Evolutionary conservation across 2,329 filamentous ascomycete genomes (phyloP).

Genomic region (Microcyclosporella mali): DNA sequence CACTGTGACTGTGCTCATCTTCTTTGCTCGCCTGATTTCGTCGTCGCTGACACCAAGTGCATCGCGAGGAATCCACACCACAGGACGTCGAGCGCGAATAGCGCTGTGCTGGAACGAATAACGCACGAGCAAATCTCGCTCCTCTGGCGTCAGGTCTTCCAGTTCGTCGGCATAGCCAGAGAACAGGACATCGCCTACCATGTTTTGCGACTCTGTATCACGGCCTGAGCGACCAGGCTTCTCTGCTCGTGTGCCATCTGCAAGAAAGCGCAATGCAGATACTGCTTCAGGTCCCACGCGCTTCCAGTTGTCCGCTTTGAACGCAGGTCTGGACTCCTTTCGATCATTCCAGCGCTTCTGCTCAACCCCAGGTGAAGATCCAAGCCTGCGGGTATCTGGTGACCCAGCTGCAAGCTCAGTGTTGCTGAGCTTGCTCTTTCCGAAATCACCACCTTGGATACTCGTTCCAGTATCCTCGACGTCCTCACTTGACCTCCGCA

Average conservation of each 20-base stretch:
- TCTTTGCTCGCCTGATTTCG: conserved; percentile 72
- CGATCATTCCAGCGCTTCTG: conserved; percentile 12
- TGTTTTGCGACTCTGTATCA: conserved; percentile 55
- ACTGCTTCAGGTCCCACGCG: conserved; percentile 19
- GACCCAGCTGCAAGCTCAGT: conserved; percentile 2
- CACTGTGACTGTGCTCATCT: conserved; percentile 59
- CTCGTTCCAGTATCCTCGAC: conserved; percentile 32
- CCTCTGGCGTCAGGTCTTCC: conserved; percentile 84
- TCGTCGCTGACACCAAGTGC: conserved; percentile 87
- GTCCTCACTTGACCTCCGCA: conserved; percentile 13
- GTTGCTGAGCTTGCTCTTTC: conserved; percentile 35
- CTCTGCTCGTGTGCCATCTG: conserved; percentile 11
- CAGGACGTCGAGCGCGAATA: conserved; percentile 73
- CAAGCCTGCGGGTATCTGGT: background rate
- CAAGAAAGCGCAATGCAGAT: conserved; percentile 19
- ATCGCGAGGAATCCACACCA: conserved; percentile 90
- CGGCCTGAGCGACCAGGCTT: background rate
- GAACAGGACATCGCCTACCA: conserved; percentile 74
- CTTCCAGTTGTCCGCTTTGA: conserved; percentile 14
- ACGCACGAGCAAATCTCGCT: conserved; percentile 76
- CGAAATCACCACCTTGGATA: conserved; percentile 10
- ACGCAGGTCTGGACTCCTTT: conserved; percentile 8
- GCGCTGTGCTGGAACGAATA: conserved; percentile 89
- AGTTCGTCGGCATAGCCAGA: conserved; percentile 86
- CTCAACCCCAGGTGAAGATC: conserved; percentile 4